Base-by-base conservation (phyloP, 352 stramenopile species). In the Achlya hypogyna region DNA sequence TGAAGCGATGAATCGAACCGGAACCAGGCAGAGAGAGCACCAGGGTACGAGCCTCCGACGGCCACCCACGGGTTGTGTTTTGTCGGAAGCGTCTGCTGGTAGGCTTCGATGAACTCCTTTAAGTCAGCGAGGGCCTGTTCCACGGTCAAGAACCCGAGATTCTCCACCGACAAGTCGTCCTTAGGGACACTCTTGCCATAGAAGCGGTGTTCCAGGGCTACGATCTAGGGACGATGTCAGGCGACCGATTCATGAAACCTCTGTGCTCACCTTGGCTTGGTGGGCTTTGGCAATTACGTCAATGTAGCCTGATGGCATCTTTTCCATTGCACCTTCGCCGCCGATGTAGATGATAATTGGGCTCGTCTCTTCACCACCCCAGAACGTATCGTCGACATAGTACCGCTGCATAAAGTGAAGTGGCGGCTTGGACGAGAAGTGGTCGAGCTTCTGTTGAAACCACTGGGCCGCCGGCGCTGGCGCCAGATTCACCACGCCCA, bases 131-230 rank as follows among this genome's bases (percentile, higher is more conserved):
- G 74, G 20, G 86, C 87, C 62, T 97, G 84, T 62, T 93, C 74
- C n/a, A 95, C 84, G 12, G 76, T 90, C 53, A 96, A 73, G 42
- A 81, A 89, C 8, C 72, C 70, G 68, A 91, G 86, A 70, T 93
- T 92, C 5, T 74, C 66, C 0, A 78, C 90, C 51, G 81, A 86
- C 29, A 94, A 69, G 65, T 88, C 79, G 28, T 74, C 72, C 29
- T 88, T 88, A n/a, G 87, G 86, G 18, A 92, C 71, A 63, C 81
- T 92, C 68, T 92, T 81, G 28, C 87, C 87, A 56, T 96, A 96
- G 51, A 93, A 96, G 16, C 87, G 81, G 66, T 96, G 87, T 64
- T 96, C 87, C 16, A 96, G 73, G 42, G 87, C 82, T 59, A 95
- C 60, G 60, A 94, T 80, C 74, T 87, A 70, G 32, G 62, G 16